Evolutionary conservation across 352 stramenopile species (phyloP).

Genomic region (Phytophthora hybrid): DNA sequence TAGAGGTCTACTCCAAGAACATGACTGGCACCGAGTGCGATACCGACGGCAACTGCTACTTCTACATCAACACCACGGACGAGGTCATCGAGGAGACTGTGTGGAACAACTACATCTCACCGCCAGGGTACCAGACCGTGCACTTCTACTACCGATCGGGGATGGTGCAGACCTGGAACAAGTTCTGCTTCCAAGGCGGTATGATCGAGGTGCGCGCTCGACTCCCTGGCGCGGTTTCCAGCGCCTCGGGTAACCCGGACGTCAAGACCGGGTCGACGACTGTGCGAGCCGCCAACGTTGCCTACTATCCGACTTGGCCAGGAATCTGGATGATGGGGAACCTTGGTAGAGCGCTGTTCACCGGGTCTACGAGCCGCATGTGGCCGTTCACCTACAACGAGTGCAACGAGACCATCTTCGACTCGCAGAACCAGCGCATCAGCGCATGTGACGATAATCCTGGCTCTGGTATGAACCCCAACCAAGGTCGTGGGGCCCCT

Average conservation of each 20-base stretch:
- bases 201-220: slow-evolving; percentile 89
- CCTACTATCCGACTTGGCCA: slow-evolving; percentile 57
- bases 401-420: too few relatives aligned
- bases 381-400: too few relatives aligned
- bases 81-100: slow-evolving; percentile 51
- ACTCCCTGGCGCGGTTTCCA: slow-evolving; percentile 65
- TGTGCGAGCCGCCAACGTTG: slow-evolving; percentile 31
- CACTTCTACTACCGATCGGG: slow-evolving; percentile 67
- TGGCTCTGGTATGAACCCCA: too few relatives aligned
- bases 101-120: slow-evolving; percentile 70
- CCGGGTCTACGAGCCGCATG: slow-evolving; percentile 60
- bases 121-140: slow-evolving; percentile 53
- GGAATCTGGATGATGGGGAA: too few relatives aligned
- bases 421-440: too few relatives aligned
- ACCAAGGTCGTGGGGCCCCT: too few relatives aligned
- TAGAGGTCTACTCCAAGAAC: slow-evolving; percentile 68
- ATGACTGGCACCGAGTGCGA: slow-evolving; percentile 75
- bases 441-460: too few relatives aligned
- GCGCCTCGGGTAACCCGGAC: slow-evolving; percentile 53
- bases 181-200: slow-evolving; percentile 94
- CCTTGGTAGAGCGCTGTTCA: slow-evolving; percentile 90
- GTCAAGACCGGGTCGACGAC: slow-evolving; percentile 40
- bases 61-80: slow-evolving; percentile 66
- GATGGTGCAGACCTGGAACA: slow-evolving; percentile 94
- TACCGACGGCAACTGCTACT: slow-evolving; percentile 56